Base-by-base conservation (phyloP, 2,329 filamentous ascomycete species). In the Colletotrichum navitas region DNA sequence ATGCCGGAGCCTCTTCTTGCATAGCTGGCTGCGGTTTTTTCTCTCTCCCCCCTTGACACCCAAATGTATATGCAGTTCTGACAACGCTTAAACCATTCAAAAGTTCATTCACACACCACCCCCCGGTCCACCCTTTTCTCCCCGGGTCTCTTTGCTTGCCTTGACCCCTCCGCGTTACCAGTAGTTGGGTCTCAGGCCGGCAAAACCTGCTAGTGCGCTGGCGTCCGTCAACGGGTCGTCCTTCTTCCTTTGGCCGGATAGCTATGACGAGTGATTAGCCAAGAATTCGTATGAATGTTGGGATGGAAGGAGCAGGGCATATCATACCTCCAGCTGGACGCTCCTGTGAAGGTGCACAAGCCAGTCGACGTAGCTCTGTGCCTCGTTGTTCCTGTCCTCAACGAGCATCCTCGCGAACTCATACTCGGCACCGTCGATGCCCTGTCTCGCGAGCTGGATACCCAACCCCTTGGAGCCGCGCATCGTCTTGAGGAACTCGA, bases 331-430 rank as follows among this genome's bases (percentile, higher is more conserved):
- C 74, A 97, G 86, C 80, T 97, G 95, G 74, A 99, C 96, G 76
- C 93, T 91, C 77, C 95, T 92, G 83, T 99, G 96, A 74, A 98
- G 88, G 81, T 97, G 93, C 69, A 99, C 96, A 78, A 99, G 86
- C 96, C 96, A 99, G 83, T 99, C 96, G 43, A 98, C 96, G 82
- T 98, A 99, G 79, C 93, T 97, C 83, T 97, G 95, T 45, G 96
- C 96, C 84, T 99, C 96, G 76, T 97, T 97, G 81, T 98, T 98
- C 75, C 96, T 89, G 79, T 99, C 96, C 83, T 99, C 96, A 41
- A 97, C 91, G 75, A 99, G 82, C 82, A 97, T 86, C 64, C 95
- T 87, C 10, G 96, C 96, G 85, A 98, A 99, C 81, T 99, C 96
- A 78, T 94, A 98, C 81, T 99, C 96, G 3, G 95, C 94, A 0